Base-by-base conservation (phyloP, 495 filamentous ascomycete species). In the Mytilinidion resinicola region DNA sequence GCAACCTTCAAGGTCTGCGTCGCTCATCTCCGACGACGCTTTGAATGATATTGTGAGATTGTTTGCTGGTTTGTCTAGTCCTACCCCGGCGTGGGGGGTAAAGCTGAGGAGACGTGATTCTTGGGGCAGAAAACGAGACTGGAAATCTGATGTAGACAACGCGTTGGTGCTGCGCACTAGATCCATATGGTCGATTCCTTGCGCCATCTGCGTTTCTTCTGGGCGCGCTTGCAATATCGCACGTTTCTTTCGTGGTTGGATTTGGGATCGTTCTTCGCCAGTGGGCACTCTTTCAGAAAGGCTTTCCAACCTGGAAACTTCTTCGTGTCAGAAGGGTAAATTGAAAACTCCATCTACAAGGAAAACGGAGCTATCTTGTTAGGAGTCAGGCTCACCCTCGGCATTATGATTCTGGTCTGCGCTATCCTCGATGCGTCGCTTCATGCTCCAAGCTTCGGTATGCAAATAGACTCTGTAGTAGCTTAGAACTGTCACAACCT, bases 1-100 rank as follows among this genome's bases (percentile, higher is more conserved):
- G 70, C 90, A 95, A 1, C 79, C 77, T 20, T 78, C 65, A 44
- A 95, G 73, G 33, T 89, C 83, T 1, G 65, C 56, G 1, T 63
- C 21, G 11, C 72, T 69, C 25, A 93, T 71, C 1, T 72, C 72
- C 1, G 8, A 9, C 3, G 46, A 49, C 12, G 19, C 9, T 25
- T 49, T 25, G 9, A 49, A 25, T 2, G 21, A 9, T 30, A 49
- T 49, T 9, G 2, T 25, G 19, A 49, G 33, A 25, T 1, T 25
- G 11, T 21, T 7, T 20, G 19, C 20, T 30, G 15, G 20, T 25
- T 19, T 33, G 9, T 19, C 14, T 12, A 6, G 2, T 30, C 19
- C 9, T 9, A 25, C 0, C 17, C 8, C 14, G 9, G 21, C 14
- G 14, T 49, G 2, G n/a, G 46, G 21, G 0, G 21, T n/a, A 35